Percentiles rank a stretch among this genome's conserved stretches.
phyloP scores from a whole-genome alignment of 1,284 basidiomycete species.

The Ceratobasidium sp. region DNA sequence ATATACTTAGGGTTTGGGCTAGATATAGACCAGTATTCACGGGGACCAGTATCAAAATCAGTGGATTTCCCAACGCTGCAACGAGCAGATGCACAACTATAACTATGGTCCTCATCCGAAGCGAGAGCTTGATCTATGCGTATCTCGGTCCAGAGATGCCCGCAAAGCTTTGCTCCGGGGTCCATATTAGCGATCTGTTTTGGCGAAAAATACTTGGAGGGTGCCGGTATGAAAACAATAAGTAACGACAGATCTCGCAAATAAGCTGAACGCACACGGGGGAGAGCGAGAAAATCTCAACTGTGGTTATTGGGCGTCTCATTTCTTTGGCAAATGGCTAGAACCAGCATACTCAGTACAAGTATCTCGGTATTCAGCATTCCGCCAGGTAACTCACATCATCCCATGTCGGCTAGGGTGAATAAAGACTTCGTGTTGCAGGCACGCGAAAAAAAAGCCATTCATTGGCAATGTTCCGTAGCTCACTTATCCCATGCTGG shows the following conservation, averaged over 20 bases:
- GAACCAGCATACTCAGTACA: too few relatives aligned
- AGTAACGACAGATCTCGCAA: too few relatives aligned
- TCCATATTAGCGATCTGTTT: too few relatives aligned
- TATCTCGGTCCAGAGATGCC: slow-evolving; percentile 84
- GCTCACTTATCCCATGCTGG: too few relatives aligned
- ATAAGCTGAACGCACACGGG: slow-evolving; percentile 13
- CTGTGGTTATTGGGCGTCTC: slow-evolving; percentile 58
- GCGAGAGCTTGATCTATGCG: slow-evolving; percentile 87
- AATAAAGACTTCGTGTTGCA: too few relatives aligned
- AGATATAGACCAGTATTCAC: slow-evolving; percentile 34
- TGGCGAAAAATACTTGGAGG: too few relatives aligned
- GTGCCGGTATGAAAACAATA: too few relatives aligned
- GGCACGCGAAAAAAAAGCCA: too few relatives aligned
- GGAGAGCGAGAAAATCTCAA: slow-evolving; percentile 54
- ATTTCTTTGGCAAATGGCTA: slow-evolving; percentile 56
- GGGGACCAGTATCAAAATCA: slow-evolving; percentile 11
- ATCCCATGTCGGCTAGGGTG: slow-evolving; percentile 28
- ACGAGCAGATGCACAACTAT: slow-evolving; percentile 77
- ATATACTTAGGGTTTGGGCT: slow-evolving; percentile 36
- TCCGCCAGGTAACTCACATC: slow-evolving; percentile 9
- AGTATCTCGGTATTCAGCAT: too few relatives aligned
- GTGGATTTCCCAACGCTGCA: slow-evolving; percentile 13
- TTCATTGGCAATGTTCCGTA: too few relatives aligned
- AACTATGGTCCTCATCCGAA: slow-evolving; percentile 84
- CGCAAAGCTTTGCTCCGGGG: too few relatives aligned